A percentile compares a stretch with the other conserved stretches of the same genome.
Conservation (phyloP, 2,329 filamentous ascomycete genomes). For the Gnomoniopsis smithogilvyi region DNA sequence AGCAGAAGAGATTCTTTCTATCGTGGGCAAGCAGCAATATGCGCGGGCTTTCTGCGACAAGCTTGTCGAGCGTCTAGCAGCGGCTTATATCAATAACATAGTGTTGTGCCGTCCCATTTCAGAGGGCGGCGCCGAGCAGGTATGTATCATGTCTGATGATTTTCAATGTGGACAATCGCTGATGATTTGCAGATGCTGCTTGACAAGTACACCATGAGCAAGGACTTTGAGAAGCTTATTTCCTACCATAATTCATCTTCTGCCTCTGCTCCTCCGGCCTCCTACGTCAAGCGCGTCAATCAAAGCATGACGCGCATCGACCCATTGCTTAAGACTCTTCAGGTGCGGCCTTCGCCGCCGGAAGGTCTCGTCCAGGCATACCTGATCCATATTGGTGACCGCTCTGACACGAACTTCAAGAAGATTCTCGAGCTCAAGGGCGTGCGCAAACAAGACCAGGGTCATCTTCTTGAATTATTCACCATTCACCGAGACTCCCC, state of each 20-base stretch:
- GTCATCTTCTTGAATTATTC: conserved; percentile 83
- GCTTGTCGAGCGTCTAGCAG: conserved; percentile 82
- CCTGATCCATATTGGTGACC: conserved; percentile 92
- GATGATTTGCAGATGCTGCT: conserved; percentile 73
- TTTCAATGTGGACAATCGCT: conserved; percentile 17
- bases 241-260: conserved; percentile 54
- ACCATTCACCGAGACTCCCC: conserved; percentile 73
- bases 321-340: conserved; percentile 90
- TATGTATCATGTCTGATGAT: conserved; percentile 30
- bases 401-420: conserved; percentile 89
- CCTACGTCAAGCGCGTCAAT: conserved; percentile 84
- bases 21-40: conserved; percentile 89
- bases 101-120: conserved; percentile 88
- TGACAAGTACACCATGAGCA: conserved; percentile 87
- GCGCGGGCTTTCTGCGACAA: conserved; percentile 94
- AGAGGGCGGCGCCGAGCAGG: conserved; percentile 90
- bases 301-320: conserved; percentile 83
- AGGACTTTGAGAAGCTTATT: conserved; percentile 70
- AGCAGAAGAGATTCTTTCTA: conserved; percentile 69
- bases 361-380: conserved; percentile 97
- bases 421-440: conserved; percentile 97
- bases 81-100: conserved; percentile 76
- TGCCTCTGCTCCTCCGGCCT: conserved; percentile 42
- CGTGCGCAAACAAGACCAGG: conserved; percentile 78
- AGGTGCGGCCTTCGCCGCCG: conserved; percentile 85